Evolutionary conservation across 179 eudicot genomes (phyloP).

Genomic region (Amaranthus tricolor): DNA sequence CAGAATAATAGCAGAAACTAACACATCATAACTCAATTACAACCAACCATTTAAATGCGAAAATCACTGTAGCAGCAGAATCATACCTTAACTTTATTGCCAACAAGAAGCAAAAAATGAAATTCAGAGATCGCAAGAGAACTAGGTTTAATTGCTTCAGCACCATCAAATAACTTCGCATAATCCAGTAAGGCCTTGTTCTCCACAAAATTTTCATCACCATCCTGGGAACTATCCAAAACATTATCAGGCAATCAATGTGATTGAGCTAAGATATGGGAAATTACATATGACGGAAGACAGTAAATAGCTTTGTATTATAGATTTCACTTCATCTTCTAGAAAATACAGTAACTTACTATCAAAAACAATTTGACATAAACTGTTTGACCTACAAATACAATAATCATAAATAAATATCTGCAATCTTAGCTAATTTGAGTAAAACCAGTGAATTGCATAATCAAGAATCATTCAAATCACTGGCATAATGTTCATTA

Average conservation of each 20-base stretch:
- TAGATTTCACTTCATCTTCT: constrained; percentile 3
- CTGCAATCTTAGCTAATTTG: neutral
- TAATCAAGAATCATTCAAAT: neutral
- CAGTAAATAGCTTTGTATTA: neutral
- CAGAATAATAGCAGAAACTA: neutral
- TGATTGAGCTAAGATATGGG: neutral
- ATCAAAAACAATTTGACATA: neutral
- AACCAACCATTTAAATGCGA: neutral
- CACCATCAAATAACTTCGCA: constrained; percentile 78
- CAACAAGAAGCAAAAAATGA: constrained; percentile 90
- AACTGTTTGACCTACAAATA: constrained; percentile 11
- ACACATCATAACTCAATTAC: neutral
- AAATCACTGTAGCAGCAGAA: neutral
- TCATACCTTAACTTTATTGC: constrained; percentile 94
- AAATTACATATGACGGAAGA: constrained; percentile 5
- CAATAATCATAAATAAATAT: constrained; percentile 4
- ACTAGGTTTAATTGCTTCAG: constrained; percentile 71
- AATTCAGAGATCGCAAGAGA: constrained; percentile 87
- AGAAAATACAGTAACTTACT: neutral
- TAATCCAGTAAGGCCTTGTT: constrained; percentile 92
- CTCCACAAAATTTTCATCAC: constrained; percentile 97
- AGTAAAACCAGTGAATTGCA: neutral
- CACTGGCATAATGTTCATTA: neutral
- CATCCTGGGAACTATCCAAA: constrained; percentile 65
- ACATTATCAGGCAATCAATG: constrained; percentile 20